Conservation (phyloP, 2,329 filamentous ascomycete species). For the Camptophora hylomeconis region DNA sequence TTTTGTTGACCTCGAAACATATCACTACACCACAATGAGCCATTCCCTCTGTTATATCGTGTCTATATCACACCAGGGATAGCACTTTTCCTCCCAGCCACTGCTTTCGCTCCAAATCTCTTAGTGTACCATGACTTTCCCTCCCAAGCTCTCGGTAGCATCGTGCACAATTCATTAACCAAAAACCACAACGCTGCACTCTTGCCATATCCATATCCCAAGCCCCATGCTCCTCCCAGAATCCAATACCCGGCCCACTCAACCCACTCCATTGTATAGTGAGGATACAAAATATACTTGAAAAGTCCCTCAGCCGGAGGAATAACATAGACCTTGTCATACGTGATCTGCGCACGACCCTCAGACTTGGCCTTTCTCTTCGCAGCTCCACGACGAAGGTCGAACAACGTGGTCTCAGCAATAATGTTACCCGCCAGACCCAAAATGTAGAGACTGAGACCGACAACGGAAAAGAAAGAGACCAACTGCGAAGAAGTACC, state of each 20-base stretch:
- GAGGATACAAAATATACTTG: conserved; percentile 69
- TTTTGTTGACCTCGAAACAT: too few relatives aligned
- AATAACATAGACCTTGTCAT: conserved; percentile 76
- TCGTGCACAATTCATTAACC: conserved; percentile 75
- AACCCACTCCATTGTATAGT: conserved; percentile 93
- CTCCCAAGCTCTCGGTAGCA: conserved; percentile 73
- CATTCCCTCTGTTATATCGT: background rate
- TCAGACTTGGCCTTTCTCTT: conserved; percentile 15
- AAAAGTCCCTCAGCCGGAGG: conserved; percentile 66
- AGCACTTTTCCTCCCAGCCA: conserved; percentile 62
- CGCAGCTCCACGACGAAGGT: conserved; percentile 63
- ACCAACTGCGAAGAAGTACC: conserved; percentile 33
- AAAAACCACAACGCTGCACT: conserved; percentile 69
- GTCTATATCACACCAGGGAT: conserved; percentile 32
- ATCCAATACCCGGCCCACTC: conserved; percentile 90
- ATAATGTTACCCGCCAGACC: conserved; percentile 72
- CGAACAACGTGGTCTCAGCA: conserved; percentile 79
- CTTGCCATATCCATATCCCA: conserved; percentile 41
- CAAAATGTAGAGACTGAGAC: conserved; percentile 61
- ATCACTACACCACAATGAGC: too few relatives aligned
- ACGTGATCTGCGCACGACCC: conserved; percentile 31
- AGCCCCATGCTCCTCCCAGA: conserved; percentile 25
- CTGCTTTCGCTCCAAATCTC: conserved; percentile 73
- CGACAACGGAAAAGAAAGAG: conserved; percentile 39
- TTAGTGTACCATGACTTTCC: conserved; percentile 78